Conservation (phyloP, 345 rosid species). For the Lepidium sativum region DNA sequence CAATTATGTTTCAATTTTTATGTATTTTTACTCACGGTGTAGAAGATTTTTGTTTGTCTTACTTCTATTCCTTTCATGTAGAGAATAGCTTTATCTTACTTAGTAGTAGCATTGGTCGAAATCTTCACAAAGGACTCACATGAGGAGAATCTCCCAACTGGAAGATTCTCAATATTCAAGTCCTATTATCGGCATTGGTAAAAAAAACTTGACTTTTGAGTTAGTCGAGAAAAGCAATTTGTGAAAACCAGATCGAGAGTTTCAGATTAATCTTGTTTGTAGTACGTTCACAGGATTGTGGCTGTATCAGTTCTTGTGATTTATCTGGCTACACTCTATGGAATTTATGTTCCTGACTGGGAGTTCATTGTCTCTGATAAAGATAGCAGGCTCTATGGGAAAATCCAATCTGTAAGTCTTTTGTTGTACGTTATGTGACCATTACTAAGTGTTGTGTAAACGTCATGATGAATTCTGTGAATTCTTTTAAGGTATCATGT, state of each 20-base stretch:
- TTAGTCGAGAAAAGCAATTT: background rate
- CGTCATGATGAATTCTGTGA: background rate
- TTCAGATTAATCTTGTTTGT: background rate
- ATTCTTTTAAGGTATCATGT: constrained; percentile 52
- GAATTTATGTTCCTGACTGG: constrained; percentile 76
- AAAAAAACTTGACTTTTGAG: constrained; percentile 5
- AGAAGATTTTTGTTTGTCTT: background rate
- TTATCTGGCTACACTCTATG: constrained; percentile 52
- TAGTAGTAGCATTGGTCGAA: constrained; percentile 58
- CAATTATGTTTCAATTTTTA: background rate
- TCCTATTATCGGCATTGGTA: constrained; percentile 68
- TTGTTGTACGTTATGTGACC: background rate
- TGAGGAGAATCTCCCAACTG: constrained; percentile 25
- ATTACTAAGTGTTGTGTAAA: background rate
- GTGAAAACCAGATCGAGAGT: background rate
- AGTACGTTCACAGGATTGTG: constrained; percentile 47
- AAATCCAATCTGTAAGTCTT: constrained; percentile 46
- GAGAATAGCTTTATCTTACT: constrained; percentile 89
- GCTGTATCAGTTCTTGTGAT: constrained; percentile 44
- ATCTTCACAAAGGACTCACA: constrained; percentile 40
- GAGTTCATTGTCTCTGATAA: constrained; percentile 40
- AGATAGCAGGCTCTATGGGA: constrained; percentile 50
- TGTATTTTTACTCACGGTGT: background rate
- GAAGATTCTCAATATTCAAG: constrained; percentile 44
- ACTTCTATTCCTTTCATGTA: constrained; percentile 9